A percentile compares a stretch with the other conserved stretches of the same genome.
Conservation (phyloP, 192 early-diverging fungal species). For the Podila horticola region DNA sequence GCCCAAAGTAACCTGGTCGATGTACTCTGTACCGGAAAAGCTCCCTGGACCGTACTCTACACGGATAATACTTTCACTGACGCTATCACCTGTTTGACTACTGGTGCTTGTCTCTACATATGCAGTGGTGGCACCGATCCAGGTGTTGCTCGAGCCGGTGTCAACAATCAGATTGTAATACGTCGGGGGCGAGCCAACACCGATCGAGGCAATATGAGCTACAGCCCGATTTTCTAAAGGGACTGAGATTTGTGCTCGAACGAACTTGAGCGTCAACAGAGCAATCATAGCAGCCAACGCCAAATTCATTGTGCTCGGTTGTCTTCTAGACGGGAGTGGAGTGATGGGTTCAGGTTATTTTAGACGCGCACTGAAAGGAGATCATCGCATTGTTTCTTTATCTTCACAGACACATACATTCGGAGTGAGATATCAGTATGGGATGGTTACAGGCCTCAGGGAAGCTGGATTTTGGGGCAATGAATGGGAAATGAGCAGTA, state of each 20-base stretch:
- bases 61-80: conserved; percentile 21
- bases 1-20: conserved; percentile 16
- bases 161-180: neutral
- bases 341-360: too few species aligned
- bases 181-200: neutral
- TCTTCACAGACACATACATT: too few species aligned
- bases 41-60: conserved; percentile 23
- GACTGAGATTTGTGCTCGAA: too few species aligned
- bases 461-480: neutral
- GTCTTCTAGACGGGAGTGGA: too few species aligned
- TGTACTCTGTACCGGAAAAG: conserved; percentile 37
- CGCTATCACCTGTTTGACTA: conserved; percentile 19
- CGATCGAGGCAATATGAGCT: neutral
- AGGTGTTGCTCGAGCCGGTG: conserved; percentile 39
- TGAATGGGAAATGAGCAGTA: neutral
- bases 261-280: too few species aligned
- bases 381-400: too few species aligned
- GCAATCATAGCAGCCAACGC: too few species aligned
- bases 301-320: too few species aligned
- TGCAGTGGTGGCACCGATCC: conserved; percentile 26
- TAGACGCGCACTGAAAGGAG: too few species aligned
- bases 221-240: too few species aligned
- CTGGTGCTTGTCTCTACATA: conserved; percentile 11
- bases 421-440: too few species aligned
- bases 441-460: too few species aligned